phyloP scores from a whole-genome alignment of 768 basidiomycete genomes.

The Termitomyces sp. region DNA sequence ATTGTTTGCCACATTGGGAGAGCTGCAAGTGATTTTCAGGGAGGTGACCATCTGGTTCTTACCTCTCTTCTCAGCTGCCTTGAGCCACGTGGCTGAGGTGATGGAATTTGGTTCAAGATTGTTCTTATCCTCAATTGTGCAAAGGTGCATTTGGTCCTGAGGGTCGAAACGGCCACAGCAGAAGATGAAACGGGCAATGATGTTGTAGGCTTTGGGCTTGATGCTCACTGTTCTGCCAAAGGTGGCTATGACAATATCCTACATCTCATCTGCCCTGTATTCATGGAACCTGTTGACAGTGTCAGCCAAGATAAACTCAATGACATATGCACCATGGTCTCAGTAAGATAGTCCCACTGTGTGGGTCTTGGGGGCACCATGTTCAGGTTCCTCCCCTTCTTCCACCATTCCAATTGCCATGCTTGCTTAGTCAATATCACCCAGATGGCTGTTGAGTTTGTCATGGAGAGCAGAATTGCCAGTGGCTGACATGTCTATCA shows the following conservation, averaged over 20 bases:
- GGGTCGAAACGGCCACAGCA: neutral
- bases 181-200: neutral
- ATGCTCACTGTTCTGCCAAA: neutral
- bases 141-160: neutral
- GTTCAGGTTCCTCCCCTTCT: no score
- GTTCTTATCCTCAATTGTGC: neutral
- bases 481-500: neutral
- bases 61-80: neutral
- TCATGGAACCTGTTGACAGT: neutral
- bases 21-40: neutral
- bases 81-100: neutral
- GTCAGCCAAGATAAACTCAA: neutral
- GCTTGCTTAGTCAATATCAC: no score
- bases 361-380: neutral
- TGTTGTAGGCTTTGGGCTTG: neutral
- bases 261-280: neutral
- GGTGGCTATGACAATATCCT: neutral
- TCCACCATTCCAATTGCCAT: neutral
- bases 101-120: neutral
- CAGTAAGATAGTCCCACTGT: neutral
- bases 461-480: neutral
- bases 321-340: neutral
- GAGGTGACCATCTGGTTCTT: neutral
- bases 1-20: neutral
- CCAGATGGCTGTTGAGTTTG: no score